A percentile compares a stretch with the other conserved stretches of the same genome.
These are phyloP conservation scores for Hypoxylon sp. DNA, from an alignment of 2,329 filamentous ascomycete genomes.

Conservation along the genomic window DNA sequence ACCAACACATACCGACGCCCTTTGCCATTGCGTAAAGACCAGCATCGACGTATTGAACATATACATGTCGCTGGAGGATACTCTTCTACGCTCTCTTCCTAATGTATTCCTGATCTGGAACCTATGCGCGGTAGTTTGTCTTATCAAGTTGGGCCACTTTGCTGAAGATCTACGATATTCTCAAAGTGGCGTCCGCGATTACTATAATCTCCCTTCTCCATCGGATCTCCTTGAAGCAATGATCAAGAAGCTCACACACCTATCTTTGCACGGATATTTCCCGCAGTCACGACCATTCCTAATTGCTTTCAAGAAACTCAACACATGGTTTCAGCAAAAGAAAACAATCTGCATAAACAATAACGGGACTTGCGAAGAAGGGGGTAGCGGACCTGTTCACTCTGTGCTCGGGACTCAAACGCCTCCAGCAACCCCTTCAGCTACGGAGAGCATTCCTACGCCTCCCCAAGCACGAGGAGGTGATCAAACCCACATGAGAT, in stretches of 20 bases:
- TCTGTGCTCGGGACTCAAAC: constrained; percentile 36
- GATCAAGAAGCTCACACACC: constrained; percentile 29
- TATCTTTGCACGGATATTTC: constrained; percentile 35
- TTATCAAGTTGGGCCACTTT: constrained; percentile 36
- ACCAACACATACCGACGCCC: constrained; percentile 30
- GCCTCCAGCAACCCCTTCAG: constrained; percentile 32
- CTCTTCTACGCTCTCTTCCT: constrained; percentile 32
- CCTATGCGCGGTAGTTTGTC: constrained; percentile 30
- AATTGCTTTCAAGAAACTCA: constrained; percentile 35
- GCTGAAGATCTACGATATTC: constrained; percentile 14
- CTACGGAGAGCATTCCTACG: background rate
- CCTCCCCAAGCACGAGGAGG: background rate
- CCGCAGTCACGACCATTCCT: constrained; percentile 37
- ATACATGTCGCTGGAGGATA: constrained; percentile 36
- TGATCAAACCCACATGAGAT: background rate
- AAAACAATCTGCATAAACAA: constrained; percentile 37
- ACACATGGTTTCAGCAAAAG: constrained; percentile 36
- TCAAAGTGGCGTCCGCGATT: background rate
- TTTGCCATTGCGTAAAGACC: constrained; percentile 34
- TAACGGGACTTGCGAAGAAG: constrained; percentile 30
- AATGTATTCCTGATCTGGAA: constrained; percentile 40
- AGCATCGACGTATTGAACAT: constrained; percentile 19
- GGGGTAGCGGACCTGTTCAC: constrained; percentile 22
- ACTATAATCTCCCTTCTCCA: constrained; percentile 19
- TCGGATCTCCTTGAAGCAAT: constrained; percentile 22